Evolutionary conservation across 148 eudicot genomes (phyloP), one percentile per base, ranked within the genome.

Genomic region (Camellia lanceoleosa): DNA sequence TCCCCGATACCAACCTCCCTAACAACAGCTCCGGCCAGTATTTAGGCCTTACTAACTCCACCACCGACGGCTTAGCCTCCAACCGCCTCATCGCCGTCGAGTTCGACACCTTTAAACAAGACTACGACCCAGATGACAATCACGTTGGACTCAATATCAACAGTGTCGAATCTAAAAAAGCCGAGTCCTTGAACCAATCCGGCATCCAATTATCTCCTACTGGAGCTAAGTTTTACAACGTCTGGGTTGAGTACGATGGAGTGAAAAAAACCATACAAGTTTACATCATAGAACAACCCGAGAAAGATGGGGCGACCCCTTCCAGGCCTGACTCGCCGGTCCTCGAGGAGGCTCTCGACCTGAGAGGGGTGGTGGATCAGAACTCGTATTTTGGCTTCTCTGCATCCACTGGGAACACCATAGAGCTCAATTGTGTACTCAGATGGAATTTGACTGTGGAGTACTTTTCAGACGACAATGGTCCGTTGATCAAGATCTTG

Each of bases 371-470:
- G 11, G 93, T 95, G 0, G 67, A 77, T 8, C 84, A 84, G 81
- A 11, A 77, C 15, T 90, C 97, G 0, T 95, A 93, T 68, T 92
- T 95, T 74, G 99, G 99, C 16, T 95, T 95, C 66, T 86, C 99
- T 0, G 99, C 91, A 0, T 87, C 97, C 0, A 95, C 99, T 0
- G 97, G 99, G 30, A 78, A 8, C 4, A 8, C 42, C 0, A 73
- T 58, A 0, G 86, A 95, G 87, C 85, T 95, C 19, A 93, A 93
- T 80, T 93, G 99, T 67, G 88, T 95, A 0, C 77, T 88, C 30
- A 83, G 91, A 80, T 95, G 99, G 99, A 93, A 95, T 54, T 72
- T 95, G 56, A 92, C 99, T 1, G 92, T 93, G 8, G 82, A 85
- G 19, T 15, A 81, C 11, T 83, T 86, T 8, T 68, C 72, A 0